phyloP scores from a whole-genome alignment of 768 basidiomycete species.

The Leucosporidium scottii region DNA sequence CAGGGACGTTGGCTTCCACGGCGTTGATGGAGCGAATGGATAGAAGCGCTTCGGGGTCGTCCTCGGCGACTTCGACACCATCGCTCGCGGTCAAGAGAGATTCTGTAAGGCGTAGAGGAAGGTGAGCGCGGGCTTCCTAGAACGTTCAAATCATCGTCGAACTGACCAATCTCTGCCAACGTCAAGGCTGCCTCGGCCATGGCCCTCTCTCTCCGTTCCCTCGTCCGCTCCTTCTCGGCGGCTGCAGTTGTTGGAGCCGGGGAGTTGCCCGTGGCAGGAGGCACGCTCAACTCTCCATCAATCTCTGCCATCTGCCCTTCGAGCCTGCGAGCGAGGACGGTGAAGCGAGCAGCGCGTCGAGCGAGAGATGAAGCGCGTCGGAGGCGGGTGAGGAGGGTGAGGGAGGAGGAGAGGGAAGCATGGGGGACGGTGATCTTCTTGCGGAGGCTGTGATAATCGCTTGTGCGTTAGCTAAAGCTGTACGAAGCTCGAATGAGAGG shows the following conservation, averaged over 20 bases:
- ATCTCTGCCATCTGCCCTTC: constrained; percentile 79
- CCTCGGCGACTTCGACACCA: not conserved
- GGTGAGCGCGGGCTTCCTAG: not conserved
- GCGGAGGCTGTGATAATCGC: constrained; percentile 55
- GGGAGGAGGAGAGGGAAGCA: constrained; percentile 61
- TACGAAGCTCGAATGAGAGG: constrained; percentile 21
- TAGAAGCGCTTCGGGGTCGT: constrained; percentile 41
- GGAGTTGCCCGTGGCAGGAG: not conserved
- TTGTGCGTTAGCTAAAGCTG: constrained; percentile 32
- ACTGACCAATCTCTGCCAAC: constrained; percentile 64
- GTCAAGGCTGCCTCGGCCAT: constrained; percentile 92
- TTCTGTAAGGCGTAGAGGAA: not conserved
- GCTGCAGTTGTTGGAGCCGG: not conserved
- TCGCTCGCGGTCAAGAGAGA: constrained; percentile 3
- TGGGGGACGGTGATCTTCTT: constrained; percentile 81
- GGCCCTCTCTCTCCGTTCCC: constrained; percentile 58
- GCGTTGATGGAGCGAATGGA: constrained; percentile 68
- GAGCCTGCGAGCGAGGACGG: constrained; percentile 70
- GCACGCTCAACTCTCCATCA: constrained; percentile 20
- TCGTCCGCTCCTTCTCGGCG: constrained; percentile 58
- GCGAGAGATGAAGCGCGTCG: constrained; percentile 79
- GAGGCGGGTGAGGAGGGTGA: constrained; percentile 65
- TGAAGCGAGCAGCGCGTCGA: constrained; percentile 74
- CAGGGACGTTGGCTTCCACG: constrained; percentile 61
- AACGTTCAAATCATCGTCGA: too few relatives aligned